Evolutionary conservation across 2,329 filamentous ascomycete genomes (phyloP), one percentile per base, ranked within the genome.

Genomic region (Daldinia eschscholtzii): DNA sequence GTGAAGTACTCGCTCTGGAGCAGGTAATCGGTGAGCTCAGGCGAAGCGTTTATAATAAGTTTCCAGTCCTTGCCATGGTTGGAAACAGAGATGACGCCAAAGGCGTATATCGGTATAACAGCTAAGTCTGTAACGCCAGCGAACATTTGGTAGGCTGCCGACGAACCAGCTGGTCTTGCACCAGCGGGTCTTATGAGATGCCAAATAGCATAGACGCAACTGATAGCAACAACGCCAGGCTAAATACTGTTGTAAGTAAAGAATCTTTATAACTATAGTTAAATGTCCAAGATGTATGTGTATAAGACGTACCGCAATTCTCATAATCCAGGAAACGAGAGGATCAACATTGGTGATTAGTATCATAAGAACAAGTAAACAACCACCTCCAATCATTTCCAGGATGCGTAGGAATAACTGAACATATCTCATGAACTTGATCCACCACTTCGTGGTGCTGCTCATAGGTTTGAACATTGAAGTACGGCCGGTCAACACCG

Each of bases 81-180:
- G 56, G 82, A 79, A 10, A 82, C 81, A 6, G 82, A 80, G 52
- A 87, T 76, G 2, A 82, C 83, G 6, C 86, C 86, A 68, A 88
- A 90, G 6, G 83, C 83, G 75, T 88, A 91, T 41, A 90, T 80
- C 7, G 86, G 83, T 28, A 87, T 72, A 50, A 87, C 80, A 10
- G 81, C 82, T 13, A 89, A 76, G 78, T 98, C 95, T 46, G 92
- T 87, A 48, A 93, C 82, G 10, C 88, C 85, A 2, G 94, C 89
- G 78, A 98, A 98, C 64, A 96, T 82, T 80, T 97, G 93, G 80
- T 98, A 98, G 71, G 93, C 95, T 13, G 93, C 91, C 18, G 93
- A 93, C 23, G 93, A 97, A 3, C 85, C 91, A 0, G 95, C 90
- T 0, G 94, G 89, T 58, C 94, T 89, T 50, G 85, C 87, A 55